Base-by-base conservation (phyloP, 306 rosid genomes). In the Rosa multiflora region DNA sequence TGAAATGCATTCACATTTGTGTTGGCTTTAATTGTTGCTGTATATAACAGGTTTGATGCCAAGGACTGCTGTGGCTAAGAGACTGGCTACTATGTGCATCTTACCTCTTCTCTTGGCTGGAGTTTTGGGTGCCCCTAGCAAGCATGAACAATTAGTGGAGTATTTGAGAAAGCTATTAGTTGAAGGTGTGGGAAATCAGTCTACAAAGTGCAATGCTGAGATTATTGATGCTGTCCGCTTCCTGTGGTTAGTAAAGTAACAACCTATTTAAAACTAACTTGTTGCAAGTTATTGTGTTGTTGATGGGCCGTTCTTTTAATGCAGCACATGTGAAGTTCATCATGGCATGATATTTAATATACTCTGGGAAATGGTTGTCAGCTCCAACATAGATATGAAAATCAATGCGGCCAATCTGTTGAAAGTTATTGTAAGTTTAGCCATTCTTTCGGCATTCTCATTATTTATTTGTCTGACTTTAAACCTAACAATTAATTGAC, bases 361-460 rank as follows among this genome's bases (percentile, higher is more conserved):
- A 78, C 90, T 93, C 51, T 95, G 98, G 99, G 99, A 95, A 88
- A 93, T 95, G 99, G 97, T 95, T 78, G 98, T 95, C 75, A 90
- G 94, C 89, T 85, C 97, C 51, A 87, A 89, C 46, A 67, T 84
- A 72, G 85, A 86, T 83, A 85, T 94, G 97, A 94, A 94, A 88
- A 84, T 88, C 85, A 87, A 86, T 69, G 99, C 99, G 0, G 96
- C 98, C 76, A 87, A 88, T 81, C 83, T 95, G 80, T 87, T 95
- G 82, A 91, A 88, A 95, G 93, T 84, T 83, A 88, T 89, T 84
- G 99, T 95, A 82, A 88, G 98, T 77, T 39, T 78, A 43, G 70
- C 37, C 70, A 56, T 51, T 85, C 72, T 72, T 53, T 73, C 72
- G 80, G 82, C 53, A 56, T 70, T 20, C 13, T 61, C 12, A 73